Conservation (phyloP, 805 yeast genomes). For the Candida bentonensis region DNA sequence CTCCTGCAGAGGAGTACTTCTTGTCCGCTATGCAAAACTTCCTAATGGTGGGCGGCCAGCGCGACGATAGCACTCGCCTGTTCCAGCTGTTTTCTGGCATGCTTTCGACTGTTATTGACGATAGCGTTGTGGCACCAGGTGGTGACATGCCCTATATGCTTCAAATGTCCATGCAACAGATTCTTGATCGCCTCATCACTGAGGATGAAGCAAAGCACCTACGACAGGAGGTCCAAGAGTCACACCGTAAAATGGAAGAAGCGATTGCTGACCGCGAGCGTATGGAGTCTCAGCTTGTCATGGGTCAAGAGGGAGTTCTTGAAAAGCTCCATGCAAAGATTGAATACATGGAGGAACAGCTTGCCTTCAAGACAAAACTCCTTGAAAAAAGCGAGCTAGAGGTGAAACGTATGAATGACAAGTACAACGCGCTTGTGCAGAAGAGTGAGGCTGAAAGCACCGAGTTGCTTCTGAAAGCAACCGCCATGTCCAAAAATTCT, state of each 20-base stretch:
- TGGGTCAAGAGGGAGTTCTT: constrained; percentile 68
- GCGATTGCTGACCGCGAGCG: constrained; percentile 47
- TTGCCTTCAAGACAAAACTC: neutral
- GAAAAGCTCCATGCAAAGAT: constrained; percentile 46
- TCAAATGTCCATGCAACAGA: constrained; percentile 60
- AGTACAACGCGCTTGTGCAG: constrained; percentile 1
- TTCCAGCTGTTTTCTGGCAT: constrained; percentile 52
- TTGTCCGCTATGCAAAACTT: constrained; percentile 55
- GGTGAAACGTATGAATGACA: neutral
- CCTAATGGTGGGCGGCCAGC: constrained; percentile 29
- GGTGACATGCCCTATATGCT: constrained; percentile 50
- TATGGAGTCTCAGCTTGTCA: constrained; percentile 46
- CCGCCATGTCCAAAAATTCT: neutral
- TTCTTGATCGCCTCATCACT: constrained; percentile 60
- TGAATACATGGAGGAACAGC: constrained; percentile 15
- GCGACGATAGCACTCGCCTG: constrained; percentile 33
- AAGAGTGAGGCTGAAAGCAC: neutral
- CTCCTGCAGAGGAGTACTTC: constrained; percentile 45
- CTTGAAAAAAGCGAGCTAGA: constrained; percentile 3
- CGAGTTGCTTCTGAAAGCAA: constrained; percentile 2
- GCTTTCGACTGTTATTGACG: constrained; percentile 45
- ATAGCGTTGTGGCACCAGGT: constrained; percentile 24
- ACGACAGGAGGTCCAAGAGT: constrained; percentile 37
- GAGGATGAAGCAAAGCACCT: constrained; percentile 80
- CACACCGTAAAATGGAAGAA: constrained; percentile 38